These are phyloP conservation scores for Alternaria conjuncta DNA, from an alignment of 2,329 filamentous ascomycete species.

Conservation along the genomic window DNA sequence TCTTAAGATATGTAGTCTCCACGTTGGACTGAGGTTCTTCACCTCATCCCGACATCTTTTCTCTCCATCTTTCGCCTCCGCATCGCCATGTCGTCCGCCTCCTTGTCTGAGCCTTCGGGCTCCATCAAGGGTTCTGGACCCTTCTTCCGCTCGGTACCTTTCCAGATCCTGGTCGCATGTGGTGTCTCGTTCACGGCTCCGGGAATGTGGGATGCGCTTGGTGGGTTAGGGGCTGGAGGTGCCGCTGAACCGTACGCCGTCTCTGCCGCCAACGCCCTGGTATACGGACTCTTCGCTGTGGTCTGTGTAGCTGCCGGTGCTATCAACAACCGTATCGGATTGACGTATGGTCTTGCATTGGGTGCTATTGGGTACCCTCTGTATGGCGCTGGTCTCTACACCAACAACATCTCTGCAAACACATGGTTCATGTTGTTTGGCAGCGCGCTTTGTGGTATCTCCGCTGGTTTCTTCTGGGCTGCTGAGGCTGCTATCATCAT, in stretches of 20 bases:
- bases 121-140: constrained; percentile 26
- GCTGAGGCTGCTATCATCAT: constrained; percentile 52
- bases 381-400: constrained; percentile 51
- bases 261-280: constrained; percentile 42
- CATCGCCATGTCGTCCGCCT: constrained; percentile 17
- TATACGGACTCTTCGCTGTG: constrained; percentile 42
- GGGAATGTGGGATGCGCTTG: constrained; percentile 46
- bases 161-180: constrained; percentile 43
- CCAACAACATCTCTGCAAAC: constrained; percentile 47
- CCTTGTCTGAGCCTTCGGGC: constrained; percentile 16
- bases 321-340: constrained; percentile 48
- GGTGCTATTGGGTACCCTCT: constrained; percentile 54
- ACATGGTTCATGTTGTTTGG: constrained; percentile 53
- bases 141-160: constrained; percentile 41
- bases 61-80: background rate
- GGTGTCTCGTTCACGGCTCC: constrained; percentile 44
- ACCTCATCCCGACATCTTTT: background rate
- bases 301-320: constrained; percentile 44
- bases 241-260: constrained; percentile 44
- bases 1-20: constrained; percentile 9
- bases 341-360: constrained; percentile 47
- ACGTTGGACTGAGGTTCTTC: background rate
- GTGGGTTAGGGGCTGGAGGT: constrained; percentile 42
- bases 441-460: constrained; percentile 48
- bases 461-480: constrained; percentile 53